Evolutionary conservation across 2,329 filamentous ascomycete genomes (phyloP), one percentile per base, ranked within the genome.

Genomic region (Nannizzia gypsea): DNA sequence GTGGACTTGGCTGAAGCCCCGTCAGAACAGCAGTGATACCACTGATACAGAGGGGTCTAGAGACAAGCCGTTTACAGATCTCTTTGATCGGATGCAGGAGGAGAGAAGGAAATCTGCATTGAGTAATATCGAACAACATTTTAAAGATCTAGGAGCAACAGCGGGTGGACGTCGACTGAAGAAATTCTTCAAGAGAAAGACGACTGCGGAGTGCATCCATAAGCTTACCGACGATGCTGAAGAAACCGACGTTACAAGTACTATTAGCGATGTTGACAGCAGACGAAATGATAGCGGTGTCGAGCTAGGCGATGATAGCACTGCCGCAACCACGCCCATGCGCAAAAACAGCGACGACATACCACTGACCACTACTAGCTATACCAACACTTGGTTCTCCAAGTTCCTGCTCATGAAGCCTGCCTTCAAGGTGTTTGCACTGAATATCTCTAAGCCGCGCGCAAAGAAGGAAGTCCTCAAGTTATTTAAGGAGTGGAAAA

Each of bases 351-450:
- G 66, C 57, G 60, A 67, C 50, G 20, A 26, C 67, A 38, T 64
- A 64, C 59, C 67, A 15, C 73, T 66, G 65, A 73, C 26, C 6
- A 40, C 20, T n/a, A 62, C 20, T 31, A 62, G 70, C 61, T 71
- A 72, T 31, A 86, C 84, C 69, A 85, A 90, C 68, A 95, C 87
- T 66, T 96, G 92, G 91, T 82, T 97, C 58, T 87, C 89, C 31
- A 87, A 89, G 15, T 83, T 97, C 52, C 89, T 97, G 76, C 84
- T 90, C 59, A 86, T 96, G 69, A 96, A 93, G 71, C 92, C 92
- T 1, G 88, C 86, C 0, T 86, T 79, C 15, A 83, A 83, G 64
- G 81, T 88, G 28, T 73, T 96, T 15, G 93, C 90, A 70, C 85
- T 96, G 70, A 80, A 80, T 2, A 80, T 90, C 24, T 83, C 86